Evolutionary conservation across 495 filamentous ascomycete genomes (phyloP), one percentile per base, ranked within the genome.

Genomic region (Aspergillus hancockii): DNA sequence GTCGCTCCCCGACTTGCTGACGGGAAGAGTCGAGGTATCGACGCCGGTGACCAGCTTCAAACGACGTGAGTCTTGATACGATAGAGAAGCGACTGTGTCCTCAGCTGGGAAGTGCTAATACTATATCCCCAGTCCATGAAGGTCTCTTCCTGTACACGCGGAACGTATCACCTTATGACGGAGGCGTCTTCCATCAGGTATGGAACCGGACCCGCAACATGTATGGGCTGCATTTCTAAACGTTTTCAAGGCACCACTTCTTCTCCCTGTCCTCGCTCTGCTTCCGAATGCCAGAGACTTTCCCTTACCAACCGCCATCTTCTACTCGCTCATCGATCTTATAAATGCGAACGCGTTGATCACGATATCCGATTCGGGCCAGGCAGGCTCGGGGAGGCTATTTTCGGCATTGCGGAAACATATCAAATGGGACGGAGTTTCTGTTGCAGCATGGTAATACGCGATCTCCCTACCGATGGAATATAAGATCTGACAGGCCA

Each of bases 21-120:
- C 91, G 10, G 91, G 88, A 57, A 88, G 94, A 69, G 94, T 97
- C 59, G 94, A 98, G 81, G 87, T 98, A 59, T 97, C 94, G 25
- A 98, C 94, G 3, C 92, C 94, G 18, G 89, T 98, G 25, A 97
- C 89, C 58, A 97, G 94, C 83, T 98, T 96, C 83, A 98, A 97
- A 79, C 85, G 95, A 84, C 76, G 92, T 96, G 79, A 74, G 88
- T 72, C 13, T n/a, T 10, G 23, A 19, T 23, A 10, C 8, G 10
- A 51, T 49, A n/a, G 25, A 13, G 18, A 34, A 21, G n/a, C 1
- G 13, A 45, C 2, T 19, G 21, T 36, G 8, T 19, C 32, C 0
- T 28, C 13, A 14, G 18, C 34, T 18, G 28, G 45, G 14, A 50
- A 19, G 5, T n/a, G 16, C 19, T 53, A 16, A 53, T 12, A 21